A percentile compares a stretch with the other conserved stretches of the same genome.
Conservation (phyloP, 306 rosid genomes). For the Rosa persica region DNA sequence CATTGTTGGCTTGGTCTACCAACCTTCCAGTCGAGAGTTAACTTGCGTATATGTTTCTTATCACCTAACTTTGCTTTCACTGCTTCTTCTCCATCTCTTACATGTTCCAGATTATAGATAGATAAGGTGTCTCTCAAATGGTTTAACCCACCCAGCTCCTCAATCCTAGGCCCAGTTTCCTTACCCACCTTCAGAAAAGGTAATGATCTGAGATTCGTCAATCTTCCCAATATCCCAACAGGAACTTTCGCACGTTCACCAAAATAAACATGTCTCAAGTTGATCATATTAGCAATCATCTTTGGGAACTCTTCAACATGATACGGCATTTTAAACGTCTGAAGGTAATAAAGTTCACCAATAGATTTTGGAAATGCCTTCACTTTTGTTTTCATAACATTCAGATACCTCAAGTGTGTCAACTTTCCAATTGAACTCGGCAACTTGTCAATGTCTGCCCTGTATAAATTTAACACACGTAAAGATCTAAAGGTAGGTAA, state of each 20-base stretch:
- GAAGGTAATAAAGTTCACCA: not conserved
- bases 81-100: not conserved
- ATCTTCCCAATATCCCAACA: not conserved
- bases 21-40: too few species aligned
- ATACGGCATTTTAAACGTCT: not conserved
- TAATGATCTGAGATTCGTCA: not conserved
- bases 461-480: conserved; percentile 9
- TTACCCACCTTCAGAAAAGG: not conserved
- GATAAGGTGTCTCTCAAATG: not conserved
- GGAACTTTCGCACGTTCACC: not conserved
- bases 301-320: not conserved
- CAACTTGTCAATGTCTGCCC: not conserved
- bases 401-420: conserved; percentile 21
- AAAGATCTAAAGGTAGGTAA: not conserved
- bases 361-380: conserved; percentile 6
- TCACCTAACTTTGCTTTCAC: not conserved
- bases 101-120: not conserved
- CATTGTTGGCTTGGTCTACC: too few species aligned
- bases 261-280: not conserved
- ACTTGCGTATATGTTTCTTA: not conserved
- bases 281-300: not conserved
- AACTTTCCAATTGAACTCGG: conserved; percentile 13
- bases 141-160: not conserved
- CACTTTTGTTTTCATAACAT: not conserved
- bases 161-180: not conserved